These are phyloP conservation scores for Pigoraptor vietnamica DNA, from an alignment of 78 protist genomes.

Conservation along the genomic window DNA sequence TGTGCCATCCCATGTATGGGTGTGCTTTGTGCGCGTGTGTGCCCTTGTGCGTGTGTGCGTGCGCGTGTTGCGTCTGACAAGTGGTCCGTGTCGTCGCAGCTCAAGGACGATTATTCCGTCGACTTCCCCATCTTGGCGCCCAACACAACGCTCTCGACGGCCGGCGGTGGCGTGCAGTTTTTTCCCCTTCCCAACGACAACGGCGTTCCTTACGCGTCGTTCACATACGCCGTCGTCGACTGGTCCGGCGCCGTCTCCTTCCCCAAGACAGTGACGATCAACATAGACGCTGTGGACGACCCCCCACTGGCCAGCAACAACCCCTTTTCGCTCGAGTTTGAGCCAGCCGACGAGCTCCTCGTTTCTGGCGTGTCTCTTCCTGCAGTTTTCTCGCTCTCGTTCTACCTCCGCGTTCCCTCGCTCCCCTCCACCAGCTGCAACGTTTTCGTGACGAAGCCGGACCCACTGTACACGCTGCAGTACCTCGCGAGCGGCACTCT, in stretches of 20 bases:
- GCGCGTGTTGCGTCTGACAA: no score
- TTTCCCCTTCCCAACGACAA: background rate
- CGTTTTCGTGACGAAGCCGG: background rate
- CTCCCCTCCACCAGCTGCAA: background rate
- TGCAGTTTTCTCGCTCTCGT: background rate
- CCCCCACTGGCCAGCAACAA: background rate
- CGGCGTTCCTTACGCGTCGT: background rate
- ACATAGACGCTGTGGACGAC: background rate
- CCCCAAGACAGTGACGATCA: background rate
- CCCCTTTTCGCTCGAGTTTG: background rate
- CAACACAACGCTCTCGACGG: background rate
- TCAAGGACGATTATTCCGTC: background rate
- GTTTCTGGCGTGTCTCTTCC: background rate
- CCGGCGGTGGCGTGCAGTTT: background rate
- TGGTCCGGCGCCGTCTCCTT: background rate
- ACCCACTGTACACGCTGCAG: background rate
- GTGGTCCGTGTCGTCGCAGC: no score
- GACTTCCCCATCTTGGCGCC: background rate
- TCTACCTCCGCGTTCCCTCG: background rate
- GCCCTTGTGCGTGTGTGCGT: no score
- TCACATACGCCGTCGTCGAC: background rate
- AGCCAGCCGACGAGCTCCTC: background rate
- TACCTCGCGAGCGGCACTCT: background rate
- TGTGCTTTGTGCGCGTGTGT: no score
- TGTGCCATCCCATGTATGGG: no score